These are phyloP conservation scores for Lasiosphaeria ovina DNA, from an alignment of 495 filamentous ascomycete species.

Conservation along the genomic window DNA sequence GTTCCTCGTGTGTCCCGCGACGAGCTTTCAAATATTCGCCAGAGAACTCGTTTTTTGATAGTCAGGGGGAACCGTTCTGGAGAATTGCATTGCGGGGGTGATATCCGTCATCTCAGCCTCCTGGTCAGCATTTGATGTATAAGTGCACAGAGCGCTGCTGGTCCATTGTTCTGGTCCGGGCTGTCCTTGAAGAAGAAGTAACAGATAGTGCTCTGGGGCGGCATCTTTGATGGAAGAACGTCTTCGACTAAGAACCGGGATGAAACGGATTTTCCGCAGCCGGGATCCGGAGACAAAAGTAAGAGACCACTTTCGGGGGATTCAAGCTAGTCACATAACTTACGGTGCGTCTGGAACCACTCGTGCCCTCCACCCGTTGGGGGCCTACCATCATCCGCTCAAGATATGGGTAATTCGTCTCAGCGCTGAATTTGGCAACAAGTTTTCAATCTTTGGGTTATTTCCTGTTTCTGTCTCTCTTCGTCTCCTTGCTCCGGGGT, in stretches of 20 bases:
- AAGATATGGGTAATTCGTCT: neutral
- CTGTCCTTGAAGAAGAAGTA: slow-evolving; percentile 8
- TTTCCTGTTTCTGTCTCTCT: neutral
- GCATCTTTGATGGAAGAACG: neutral
- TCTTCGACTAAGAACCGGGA: slow-evolving; percentile 2
- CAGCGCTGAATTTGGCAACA: neutral
- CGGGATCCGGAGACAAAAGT: neutral
- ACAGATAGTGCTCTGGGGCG: neutral
- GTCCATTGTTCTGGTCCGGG: slow-evolving; percentile 4
- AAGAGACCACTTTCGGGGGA: neutral
- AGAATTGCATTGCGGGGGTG: neutral
- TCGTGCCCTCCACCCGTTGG: neutral
- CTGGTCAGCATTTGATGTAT: neutral
- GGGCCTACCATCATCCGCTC: neutral
- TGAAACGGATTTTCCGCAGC: slow-evolving; percentile 1
- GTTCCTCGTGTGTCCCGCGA: neutral
- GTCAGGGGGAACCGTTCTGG: neutral
- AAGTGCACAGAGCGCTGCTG: slow-evolving; percentile 1
- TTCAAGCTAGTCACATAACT: neutral
- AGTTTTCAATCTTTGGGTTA: neutral
- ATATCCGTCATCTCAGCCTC: neutral
- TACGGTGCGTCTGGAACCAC: neutral
- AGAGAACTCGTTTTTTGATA: slow-evolving; percentile 2
- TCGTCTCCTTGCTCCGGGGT: slow-evolving; percentile 4
- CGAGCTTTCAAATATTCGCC: neutral